phyloP scores from a whole-genome alignment of 345 rosid genomes.

The Arabis alpina region DNA sequence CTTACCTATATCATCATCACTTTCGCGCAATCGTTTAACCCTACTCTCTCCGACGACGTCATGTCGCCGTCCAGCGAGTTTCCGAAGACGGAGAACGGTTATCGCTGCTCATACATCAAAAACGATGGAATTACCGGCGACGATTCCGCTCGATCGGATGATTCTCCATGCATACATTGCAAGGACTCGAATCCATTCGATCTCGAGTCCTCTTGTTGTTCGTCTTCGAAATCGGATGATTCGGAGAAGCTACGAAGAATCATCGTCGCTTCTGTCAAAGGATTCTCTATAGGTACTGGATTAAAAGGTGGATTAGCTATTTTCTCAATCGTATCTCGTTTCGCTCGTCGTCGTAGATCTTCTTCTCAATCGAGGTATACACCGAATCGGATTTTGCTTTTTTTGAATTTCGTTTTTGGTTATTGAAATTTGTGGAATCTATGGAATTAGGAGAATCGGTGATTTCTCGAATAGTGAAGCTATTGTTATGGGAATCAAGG shows the following conservation, averaged over 20 bases:
- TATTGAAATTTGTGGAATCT: background rate
- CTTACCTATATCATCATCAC: constrained; percentile 6
- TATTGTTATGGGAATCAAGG: constrained; percentile 67
- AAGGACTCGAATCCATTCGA: constrained; percentile 33
- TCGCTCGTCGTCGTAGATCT: constrained; percentile 69
- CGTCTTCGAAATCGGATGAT: constrained; percentile 47
- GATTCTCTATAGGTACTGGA: constrained; percentile 94
- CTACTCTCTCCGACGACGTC: constrained; percentile 35
- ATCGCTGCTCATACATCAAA: constrained; percentile 34
- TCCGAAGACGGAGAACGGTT: constrained; percentile 15
- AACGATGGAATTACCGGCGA: constrained; percentile 40
- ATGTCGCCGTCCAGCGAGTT: constrained; percentile 44
- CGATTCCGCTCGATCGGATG: constrained; percentile 26
- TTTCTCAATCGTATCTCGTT: constrained; percentile 73
- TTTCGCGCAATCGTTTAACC: constrained; percentile 23
- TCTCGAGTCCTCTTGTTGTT: constrained; percentile 39
- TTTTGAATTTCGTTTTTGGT: background rate
- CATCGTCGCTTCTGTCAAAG: constrained; percentile 67
- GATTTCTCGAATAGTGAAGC: constrained; percentile 69
- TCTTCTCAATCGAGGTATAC: constrained; percentile 50
- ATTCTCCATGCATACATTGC: constrained; percentile 47
- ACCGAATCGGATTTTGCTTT: background rate
- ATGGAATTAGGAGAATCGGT: constrained; percentile 59
- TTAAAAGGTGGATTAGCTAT: constrained; percentile 90
- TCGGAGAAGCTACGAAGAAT: constrained; percentile 73